Conservation (phyloP, 2,329 filamentous ascomycete genomes). For the Penicillium oxalicum region DNA sequence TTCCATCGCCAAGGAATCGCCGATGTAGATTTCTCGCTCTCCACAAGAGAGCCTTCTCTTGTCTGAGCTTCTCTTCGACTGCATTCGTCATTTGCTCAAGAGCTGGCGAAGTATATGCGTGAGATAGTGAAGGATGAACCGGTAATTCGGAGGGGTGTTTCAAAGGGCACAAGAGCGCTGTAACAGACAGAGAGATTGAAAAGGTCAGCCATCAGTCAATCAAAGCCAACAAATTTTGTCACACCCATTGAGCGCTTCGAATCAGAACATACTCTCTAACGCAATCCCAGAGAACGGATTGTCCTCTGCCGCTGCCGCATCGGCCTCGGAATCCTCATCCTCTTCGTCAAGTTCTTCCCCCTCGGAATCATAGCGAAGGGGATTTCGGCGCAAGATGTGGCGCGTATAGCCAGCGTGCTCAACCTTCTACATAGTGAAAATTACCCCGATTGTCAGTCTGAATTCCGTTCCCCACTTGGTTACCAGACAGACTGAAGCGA, state of each 20-base stretch:
- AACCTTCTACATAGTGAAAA: conserved; percentile 44
- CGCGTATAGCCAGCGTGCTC: conserved; percentile 58
- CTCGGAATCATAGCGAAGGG: conserved; percentile 57
- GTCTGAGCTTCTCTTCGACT: conserved; percentile 52
- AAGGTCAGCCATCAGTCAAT: neutral
- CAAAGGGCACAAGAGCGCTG: conserved; percentile 56
- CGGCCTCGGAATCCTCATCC: conserved; percentile 54
- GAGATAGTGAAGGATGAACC: conserved; percentile 53
- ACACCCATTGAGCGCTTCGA: neutral
- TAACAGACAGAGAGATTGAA: neutral
- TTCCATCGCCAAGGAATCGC: conserved; percentile 54
- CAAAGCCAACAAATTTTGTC: neutral
- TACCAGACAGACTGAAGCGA: neutral
- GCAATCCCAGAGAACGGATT: conserved; percentile 56
- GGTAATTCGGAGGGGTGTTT: conserved; percentile 57
- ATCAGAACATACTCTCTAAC: conserved; percentile 46
- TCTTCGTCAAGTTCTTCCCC: conserved; percentile 56
- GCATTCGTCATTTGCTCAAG: conserved; percentile 53
- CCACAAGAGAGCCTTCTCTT: conserved; percentile 52
- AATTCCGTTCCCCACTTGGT: neutral
- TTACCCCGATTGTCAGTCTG: conserved; percentile 6
- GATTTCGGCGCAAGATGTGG: conserved; percentile 55
- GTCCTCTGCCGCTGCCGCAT: conserved; percentile 53
- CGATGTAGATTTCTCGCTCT: conserved; percentile 54
- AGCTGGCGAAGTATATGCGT: conserved; percentile 54